Evolutionary conservation across 2,329 filamentous ascomycete species (phyloP), one percentile per base, ranked within the genome.

Genomic region (Neofusicoccum kwambonambiense): DNA sequence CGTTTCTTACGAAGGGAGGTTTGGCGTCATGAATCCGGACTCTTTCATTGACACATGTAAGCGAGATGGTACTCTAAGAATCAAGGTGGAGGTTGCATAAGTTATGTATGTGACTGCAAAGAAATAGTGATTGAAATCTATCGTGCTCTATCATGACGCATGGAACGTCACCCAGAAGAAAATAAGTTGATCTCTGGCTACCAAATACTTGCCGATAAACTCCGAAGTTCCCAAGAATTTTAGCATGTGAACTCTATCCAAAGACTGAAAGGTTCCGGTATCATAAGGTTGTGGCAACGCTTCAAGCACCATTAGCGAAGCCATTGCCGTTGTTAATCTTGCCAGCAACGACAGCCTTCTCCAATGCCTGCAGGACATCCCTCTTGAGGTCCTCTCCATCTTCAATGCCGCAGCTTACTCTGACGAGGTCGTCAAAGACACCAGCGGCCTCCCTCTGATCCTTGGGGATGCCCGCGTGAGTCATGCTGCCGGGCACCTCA

Each of bases 401-500:
- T 81, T 99, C 95, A 64, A 99, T 88, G 73, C 95, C 95, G 76
- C 93, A 97, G 84, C 92, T 96, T 67, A 99, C 84, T 69, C 95
- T 87, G 35, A 99, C 91, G 7, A 99, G 85, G 77, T 99, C 95
- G 75, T 99, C 95, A 74, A 89, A 98, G 37, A 99, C 93, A 67
- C 95, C 95, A 0, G 95, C 93, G 3, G 89, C 90, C 84, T 99
- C 95, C 65, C 95, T 86, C 82, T 96, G 88, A 67, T 93, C 93
- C 76, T 86, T 87, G 57, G 95, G 95, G 69, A 99, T 99, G 66
- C 94, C 95, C 27, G 93, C 91, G 78, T 99, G 95, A 17, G 95
- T 99, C 95, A 99, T 99, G 79, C 89, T 91, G 72, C 91, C 91
- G 22, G 95, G 95, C 2, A 99, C 87, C 81, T 99, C 95, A 71